Evolutionary conservation across 2,329 filamentous ascomycete species (phyloP), one percentile per base, ranked within the genome.

Genomic region (Aspergillus flavus): DNA sequence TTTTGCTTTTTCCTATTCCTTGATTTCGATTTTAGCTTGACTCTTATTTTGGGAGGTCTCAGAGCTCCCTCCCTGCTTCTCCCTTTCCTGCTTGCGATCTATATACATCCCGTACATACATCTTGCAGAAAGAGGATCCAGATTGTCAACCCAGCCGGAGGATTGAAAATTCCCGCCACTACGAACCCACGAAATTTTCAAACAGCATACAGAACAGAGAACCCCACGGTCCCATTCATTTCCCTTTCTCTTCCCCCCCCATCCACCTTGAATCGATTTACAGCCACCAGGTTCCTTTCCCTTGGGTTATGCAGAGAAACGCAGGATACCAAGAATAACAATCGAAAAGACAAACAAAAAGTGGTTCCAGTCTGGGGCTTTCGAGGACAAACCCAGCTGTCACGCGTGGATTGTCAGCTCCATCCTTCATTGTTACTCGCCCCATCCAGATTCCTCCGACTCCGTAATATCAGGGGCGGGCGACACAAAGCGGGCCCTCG

Each of bases 401-500:
- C 30, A 54, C 30, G 30, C 19, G 52, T 53, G 50, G 50, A 34
- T 34, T 32, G 3, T 34, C 50, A 53, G 50, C 30, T 54, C 52
- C 32, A 54, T 48, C 21, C 52, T 53, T 61, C 58, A 56, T 61
- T 62, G 55, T 45, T 19, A 30, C 16, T 53, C 32, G 50, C 50
- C 50, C 50, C 41, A 32, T 57, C 39, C 2, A 30, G 11, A 41
- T 34, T 41, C 2, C 16, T 39, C 16, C 32, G 41, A 16, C 19
- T 14, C 32, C 23, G 30, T 23, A 14, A 36, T 56, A 57, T 64
- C 59, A 64, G 61, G 66, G 66, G 67, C 63, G 64, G 66, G 66
- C 66, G 61, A 62, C 45, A 59, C 50, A 48, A 46, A 64, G 54
- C 59, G 55, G 61, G 63, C 48, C 61, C 61, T 52, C 57, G 45